Base-by-base conservation (phyloP, 2,329 filamentous ascomycete genomes). In the Penicillium brevicompactum region DNA sequence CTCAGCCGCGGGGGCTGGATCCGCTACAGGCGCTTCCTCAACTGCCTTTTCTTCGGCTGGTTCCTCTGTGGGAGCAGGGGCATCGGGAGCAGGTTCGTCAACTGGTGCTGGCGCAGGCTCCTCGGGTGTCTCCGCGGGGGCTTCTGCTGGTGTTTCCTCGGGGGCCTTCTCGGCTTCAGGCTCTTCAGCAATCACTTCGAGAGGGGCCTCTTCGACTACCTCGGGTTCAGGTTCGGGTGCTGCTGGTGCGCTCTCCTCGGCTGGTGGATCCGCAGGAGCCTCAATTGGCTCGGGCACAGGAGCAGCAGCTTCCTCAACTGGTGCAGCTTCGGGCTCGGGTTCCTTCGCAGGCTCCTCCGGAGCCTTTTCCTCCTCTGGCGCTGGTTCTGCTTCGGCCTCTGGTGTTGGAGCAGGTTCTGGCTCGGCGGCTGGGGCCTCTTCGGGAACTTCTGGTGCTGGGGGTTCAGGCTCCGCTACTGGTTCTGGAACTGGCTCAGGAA, bases 301-400 rank as follows among this genome's bases (percentile, higher is more conserved):
- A 16, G 43, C 43, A 21, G 37, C 32, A 49, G 56, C 50, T 58
- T 62, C 59, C 32, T 61, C 47, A 18, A 13, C 21, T 43, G 47
- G 46, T 46, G 32, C 24, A 13, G 13, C 34, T 34, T 34, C 31
- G 18, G 44, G 18, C 31, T 61, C 54, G 21, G 27, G 31, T n/a
- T 63, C 44, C 44, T 52, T 47, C 3, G 13, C 30, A n/a, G 51
- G 38, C 31, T 53, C 51, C 24, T 53, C 51, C 7, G 44, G 32
- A 0, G 18, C 42, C 24, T 46, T 51, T 16, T 41, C 49, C 16
- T 51, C 42, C 38, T 52, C 50, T 37, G 22, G 18, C 32, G 47
- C 32, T 49, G 49, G 14, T 47, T 43, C 9, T n/a, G 34, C 34
- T 6, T 14, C 34, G 13, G 34, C 32, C 22, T 52, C 50, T 34